phyloP scores from a whole-genome alignment of 2,329 filamentous ascomycete genomes.

The Paracoccidioides brasiliensis region DNA sequence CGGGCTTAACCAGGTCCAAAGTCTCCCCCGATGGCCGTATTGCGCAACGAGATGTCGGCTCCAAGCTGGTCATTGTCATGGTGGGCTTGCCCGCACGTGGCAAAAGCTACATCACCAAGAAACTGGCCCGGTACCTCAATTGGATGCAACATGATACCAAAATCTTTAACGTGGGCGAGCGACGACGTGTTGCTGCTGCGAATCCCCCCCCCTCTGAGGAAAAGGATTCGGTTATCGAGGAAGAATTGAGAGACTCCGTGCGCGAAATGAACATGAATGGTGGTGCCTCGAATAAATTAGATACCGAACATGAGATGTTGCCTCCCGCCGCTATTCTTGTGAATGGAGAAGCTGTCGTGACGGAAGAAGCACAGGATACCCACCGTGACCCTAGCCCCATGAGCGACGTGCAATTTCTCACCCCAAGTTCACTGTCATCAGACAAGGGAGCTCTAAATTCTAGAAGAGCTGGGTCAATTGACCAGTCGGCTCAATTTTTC shows the following conservation, averaged over 20 bases:
- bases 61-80: conserved; percentile 97
- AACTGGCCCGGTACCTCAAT: conserved; percentile 84
- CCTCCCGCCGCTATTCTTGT: conserved; percentile 44
- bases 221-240: conserved; percentile 22
- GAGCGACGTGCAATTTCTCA: conserved; percentile 2
- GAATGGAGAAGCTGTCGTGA: conserved; percentile 40
- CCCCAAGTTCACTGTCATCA: conserved; percentile 6
- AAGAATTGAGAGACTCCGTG: conserved; percentile 31
- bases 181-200: conserved; percentile 62
- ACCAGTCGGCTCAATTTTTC: conserved; percentile 89
- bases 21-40: conserved; percentile 94
- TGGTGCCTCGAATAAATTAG: conserved; percentile 15
- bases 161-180: conserved; percentile 96
- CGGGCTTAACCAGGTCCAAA: conserved; percentile 86
- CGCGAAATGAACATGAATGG: conserved; percentile 31
- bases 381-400: conserved; percentile 7
- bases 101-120: conserved; percentile 99
- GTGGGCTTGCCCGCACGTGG: conserved; percentile 88
- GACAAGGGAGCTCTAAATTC: not conserved
- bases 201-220: conserved; percentile 14
- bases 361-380: conserved; percentile 7
- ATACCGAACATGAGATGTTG: conserved; percentile 23
- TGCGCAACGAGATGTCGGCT: conserved; percentile 81
- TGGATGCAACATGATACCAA: conserved; percentile 94
- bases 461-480: conserved; percentile 44